Evolutionary conservation across 495 filamentous ascomycete genomes (phyloP).

Genomic region (Baudoinia panamericana): DNA sequence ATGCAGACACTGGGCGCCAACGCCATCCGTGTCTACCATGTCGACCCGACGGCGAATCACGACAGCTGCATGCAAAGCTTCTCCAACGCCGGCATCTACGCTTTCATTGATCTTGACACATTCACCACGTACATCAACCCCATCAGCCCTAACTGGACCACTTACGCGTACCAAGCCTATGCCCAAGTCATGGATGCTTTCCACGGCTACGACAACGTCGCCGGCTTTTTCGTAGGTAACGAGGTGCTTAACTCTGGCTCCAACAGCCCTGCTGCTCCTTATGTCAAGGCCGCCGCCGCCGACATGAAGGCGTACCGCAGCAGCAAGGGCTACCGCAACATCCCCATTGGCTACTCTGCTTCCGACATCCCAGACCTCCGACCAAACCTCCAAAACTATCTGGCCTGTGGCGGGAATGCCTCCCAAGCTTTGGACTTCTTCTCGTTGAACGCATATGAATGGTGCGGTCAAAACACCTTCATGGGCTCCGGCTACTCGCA

Average conservation of each 20-base stretch:
- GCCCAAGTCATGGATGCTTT: slow-evolving; percentile 65
- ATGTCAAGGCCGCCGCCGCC: slow-evolving; percentile 64
- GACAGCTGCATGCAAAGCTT: slow-evolving; percentile 69
- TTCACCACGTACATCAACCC: slow-evolving; percentile 56
- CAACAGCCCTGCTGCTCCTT: slow-evolving; percentile 58
- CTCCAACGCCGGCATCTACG: slow-evolving; percentile 71
- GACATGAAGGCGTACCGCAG: slow-evolving; percentile 76
- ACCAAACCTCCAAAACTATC: slow-evolving; percentile 79
- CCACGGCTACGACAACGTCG: slow-evolving; percentile 61
- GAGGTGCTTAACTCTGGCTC: slow-evolving; percentile 56
- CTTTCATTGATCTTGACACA: slow-evolving; percentile 73
- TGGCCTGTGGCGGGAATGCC: slow-evolving; percentile 57
- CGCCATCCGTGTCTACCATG: slow-evolving; percentile 80
- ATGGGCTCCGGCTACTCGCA: slow-evolving; percentile 53
- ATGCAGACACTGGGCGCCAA: slow-evolving; percentile 77
- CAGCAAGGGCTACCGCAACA: slow-evolving; percentile 62
- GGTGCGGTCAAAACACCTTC: slow-evolving; percentile 60
- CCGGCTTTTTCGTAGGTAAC: slow-evolving; percentile 77
- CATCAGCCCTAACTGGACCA: slow-evolving; percentile 50
- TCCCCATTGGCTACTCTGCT: slow-evolving; percentile 79
- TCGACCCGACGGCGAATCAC: slow-evolving; percentile 57
- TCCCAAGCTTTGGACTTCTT: slow-evolving; percentile 73
- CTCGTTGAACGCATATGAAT: slow-evolving; percentile 75
- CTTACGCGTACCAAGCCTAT: slow-evolving; percentile 52
- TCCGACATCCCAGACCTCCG: slow-evolving; percentile 71